Percentiles rank a stretch among this genome's conserved stretches.
Evolutionary conservation across 345 rosid species (phyloP).

Genomic region (Anastatica hierochuntica): DNA sequence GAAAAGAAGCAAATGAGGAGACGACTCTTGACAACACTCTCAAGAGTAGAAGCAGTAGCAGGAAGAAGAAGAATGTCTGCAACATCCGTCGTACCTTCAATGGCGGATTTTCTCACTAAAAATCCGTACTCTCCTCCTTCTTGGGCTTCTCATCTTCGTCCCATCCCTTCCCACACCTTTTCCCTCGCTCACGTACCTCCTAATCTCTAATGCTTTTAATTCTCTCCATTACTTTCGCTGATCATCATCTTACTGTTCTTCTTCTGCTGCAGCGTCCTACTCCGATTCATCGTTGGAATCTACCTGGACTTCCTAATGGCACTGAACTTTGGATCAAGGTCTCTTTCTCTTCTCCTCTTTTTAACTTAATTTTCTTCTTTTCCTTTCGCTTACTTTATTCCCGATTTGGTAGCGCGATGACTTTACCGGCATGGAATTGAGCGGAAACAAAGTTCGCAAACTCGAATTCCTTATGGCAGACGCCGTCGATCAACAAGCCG

Average conservation of each 20-base stretch:
- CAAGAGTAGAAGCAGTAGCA: neutral
- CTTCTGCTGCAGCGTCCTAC: constrained; percentile 49
- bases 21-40: constrained; percentile 1
- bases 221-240: neutral
- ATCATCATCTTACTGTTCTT: constrained; percentile 2
- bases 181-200: constrained; percentile 56
- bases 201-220: neutral
- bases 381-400: neutral
- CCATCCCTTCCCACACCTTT: constrained; percentile 45
- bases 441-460: constrained; percentile 86
- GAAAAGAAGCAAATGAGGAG: constrained; percentile 1
- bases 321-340: constrained; percentile 88
- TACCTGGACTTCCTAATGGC: constrained; percentile 63
- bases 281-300: constrained; percentile 83
- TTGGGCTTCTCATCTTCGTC: constrained; percentile 67
- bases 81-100: constrained; percentile 16
- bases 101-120: constrained; percentile 42
- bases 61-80: constrained; percentile 16
- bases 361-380: neutral
- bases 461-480: constrained; percentile 89
- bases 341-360: constrained; percentile 15
- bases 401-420: constrained; percentile 59
- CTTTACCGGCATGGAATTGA: constrained; percentile 80
- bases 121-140: constrained; percentile 53
- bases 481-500: constrained; percentile 75